These are phyloP conservation scores for Globisporangium ultimum DNA, from an alignment of 352 stramenopile species.

Conservation along the genomic window DNA sequence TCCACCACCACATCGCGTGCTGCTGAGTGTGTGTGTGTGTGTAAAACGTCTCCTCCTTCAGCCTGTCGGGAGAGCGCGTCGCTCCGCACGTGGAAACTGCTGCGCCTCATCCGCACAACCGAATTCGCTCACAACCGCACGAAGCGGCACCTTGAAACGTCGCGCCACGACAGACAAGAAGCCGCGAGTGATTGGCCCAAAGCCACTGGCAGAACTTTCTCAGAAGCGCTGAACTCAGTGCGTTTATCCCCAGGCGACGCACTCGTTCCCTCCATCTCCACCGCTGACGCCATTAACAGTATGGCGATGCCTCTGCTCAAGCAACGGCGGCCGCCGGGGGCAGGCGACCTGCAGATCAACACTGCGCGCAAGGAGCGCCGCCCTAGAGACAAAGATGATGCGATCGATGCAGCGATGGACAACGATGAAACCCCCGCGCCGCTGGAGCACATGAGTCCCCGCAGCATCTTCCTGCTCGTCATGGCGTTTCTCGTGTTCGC, in stretches of 20 bases:
- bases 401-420: neutral
- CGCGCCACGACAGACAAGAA: too few species aligned
- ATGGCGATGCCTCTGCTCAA: neutral
- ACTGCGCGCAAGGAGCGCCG: neutral
- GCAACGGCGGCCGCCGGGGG: conserved; percentile 5
- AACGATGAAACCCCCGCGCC: neutral
- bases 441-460: conserved; percentile 31
- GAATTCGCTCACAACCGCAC: too few species aligned
- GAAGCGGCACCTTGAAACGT: too few species aligned
- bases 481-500: conserved; percentile 58
- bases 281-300: neutral
- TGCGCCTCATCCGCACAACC: too few species aligned
- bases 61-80: neutral
- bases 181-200: too few species aligned
- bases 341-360: conserved; percentile 7
- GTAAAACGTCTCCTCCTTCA: neutral
- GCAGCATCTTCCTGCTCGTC: conserved; percentile 49
- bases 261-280: neutral
- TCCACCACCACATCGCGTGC: too few species aligned
- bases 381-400: neutral
- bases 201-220: neutral
- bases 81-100: neutral
- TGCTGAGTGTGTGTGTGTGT: neutral
- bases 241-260: too few species aligned
- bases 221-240: neutral